phyloP scores from a whole-genome alignment of 495 filamentous ascomycete species.

The Trichoderma parareesei region DNA sequence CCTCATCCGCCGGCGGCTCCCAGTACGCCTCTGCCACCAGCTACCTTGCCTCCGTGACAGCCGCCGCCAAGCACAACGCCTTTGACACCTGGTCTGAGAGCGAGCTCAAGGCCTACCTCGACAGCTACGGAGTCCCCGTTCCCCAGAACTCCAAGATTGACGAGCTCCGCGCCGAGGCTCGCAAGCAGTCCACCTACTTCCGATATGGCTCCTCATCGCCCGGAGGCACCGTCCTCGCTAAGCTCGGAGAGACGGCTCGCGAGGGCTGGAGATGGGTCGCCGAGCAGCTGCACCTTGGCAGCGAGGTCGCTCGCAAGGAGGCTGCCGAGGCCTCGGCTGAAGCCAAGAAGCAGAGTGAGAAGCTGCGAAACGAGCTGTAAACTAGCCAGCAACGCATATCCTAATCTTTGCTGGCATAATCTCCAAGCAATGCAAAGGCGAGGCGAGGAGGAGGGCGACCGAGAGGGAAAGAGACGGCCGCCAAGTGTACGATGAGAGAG shows the following conservation, averaged over 20 bases:
- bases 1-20: slow-evolving; percentile 56
- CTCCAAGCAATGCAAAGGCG: no score
- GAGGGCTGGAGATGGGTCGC: slow-evolving; percentile 50
- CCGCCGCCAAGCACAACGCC: slow-evolving; percentile 55
- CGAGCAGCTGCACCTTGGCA: slow-evolving; percentile 51
- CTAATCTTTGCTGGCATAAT: not conserved
- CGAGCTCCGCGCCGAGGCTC: slow-evolving; percentile 56
- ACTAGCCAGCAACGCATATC: not conserved
- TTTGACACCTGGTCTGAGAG: slow-evolving; percentile 75
- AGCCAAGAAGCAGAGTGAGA: slow-evolving; percentile 25
- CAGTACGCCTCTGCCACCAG: slow-evolving; percentile 69
- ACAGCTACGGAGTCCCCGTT: slow-evolving; percentile 60
- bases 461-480: not conserved
- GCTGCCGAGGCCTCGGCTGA: slow-evolving; percentile 24
- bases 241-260: slow-evolving; percentile 46
- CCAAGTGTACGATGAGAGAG: not conserved
- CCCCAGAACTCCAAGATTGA: slow-evolving; percentile 50
- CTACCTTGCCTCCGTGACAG: slow-evolving; percentile 60
- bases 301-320: slow-evolving; percentile 55
- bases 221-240: slow-evolving; percentile 55
- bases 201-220: slow-evolving; percentile 66
- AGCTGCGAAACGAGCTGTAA: slow-evolving; percentile 6
- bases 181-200: slow-evolving; percentile 68
- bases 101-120: slow-evolving; percentile 74
- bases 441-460: not conserved